These are phyloP conservation scores for Hypomontagnella monticulosa DNA, from an alignment of 495 filamentous ascomycete species.

Conservation along the genomic window DNA sequence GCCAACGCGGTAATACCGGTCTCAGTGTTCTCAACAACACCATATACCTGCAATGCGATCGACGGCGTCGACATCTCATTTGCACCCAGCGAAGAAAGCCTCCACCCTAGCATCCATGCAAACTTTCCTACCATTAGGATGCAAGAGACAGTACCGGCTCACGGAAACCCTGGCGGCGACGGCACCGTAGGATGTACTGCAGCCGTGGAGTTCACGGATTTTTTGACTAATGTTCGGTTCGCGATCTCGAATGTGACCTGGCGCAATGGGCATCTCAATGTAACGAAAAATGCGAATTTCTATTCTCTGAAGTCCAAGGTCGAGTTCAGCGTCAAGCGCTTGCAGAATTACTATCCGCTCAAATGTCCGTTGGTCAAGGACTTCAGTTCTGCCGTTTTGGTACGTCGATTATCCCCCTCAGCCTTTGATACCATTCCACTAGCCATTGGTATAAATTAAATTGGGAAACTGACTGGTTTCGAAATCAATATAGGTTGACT, in stretches of 20 bases:
- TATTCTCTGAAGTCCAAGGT: slow-evolving; percentile 17
- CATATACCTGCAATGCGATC: slow-evolving; percentile 20
- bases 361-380: slow-evolving; percentile 25
- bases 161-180: slow-evolving; percentile 23
- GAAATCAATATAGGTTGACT: slow-evolving; percentile 9
- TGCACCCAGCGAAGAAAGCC: slow-evolving; percentile 7
- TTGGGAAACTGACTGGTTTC: background rate
- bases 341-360: slow-evolving; percentile 17
- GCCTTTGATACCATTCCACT: background rate
- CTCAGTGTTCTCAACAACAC: slow-evolving; percentile 13
- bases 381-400: slow-evolving; percentile 15
- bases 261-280: slow-evolving; percentile 2
- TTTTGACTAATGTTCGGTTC: slow-evolving; percentile 14
- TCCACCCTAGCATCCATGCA: slow-evolving; percentile 21
- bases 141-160: background rate
- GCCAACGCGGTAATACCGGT: slow-evolving; percentile 17
- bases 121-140: slow-evolving; percentile 15
- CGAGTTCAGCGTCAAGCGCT: slow-evolving; percentile 11
- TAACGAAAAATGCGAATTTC: slow-evolving; percentile 6
- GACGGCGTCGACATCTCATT: slow-evolving; percentile 28
- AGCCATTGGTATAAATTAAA: background rate
- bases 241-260: slow-evolving; percentile 28
- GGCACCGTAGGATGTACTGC: slow-evolving; percentile 16
- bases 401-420: background rate
- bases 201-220: slow-evolving; percentile 29